A percentile compares a stretch with the other conserved stretches of the same genome.
phyloP scores from a whole-genome alignment of 1,284 basidiomycete species.

The Marasmius tenuissimus region DNA sequence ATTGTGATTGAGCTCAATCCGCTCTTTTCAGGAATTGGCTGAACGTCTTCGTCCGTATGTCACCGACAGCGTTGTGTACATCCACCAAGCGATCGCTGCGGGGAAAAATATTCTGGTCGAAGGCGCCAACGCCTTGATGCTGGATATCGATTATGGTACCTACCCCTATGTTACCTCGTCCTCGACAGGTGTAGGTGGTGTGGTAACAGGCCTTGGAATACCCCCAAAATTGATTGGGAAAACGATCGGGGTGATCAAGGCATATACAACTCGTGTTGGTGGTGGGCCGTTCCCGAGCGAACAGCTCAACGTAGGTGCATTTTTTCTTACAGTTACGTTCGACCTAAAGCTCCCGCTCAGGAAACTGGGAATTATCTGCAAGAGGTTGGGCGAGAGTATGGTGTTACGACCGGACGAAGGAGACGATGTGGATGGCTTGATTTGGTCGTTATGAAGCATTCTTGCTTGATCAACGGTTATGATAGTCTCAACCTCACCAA shows the following conservation, averaged over 20 bases:
- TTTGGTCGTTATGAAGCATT: conserved; percentile 92
- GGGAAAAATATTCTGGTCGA: conserved; percentile 90
- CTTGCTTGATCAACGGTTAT: conserved; percentile 94
- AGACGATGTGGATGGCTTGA: conserved; percentile 98
- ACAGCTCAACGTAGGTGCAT: conserved; percentile 74
- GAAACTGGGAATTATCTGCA: conserved; percentile 86
- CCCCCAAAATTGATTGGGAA: conserved; percentile 87
- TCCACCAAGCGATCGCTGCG: conserved; percentile 76
- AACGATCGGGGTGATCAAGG: conserved; percentile 93
- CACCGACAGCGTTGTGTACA: conserved; percentile 82
- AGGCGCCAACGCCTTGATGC: conserved; percentile 97
- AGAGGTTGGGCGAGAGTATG: conserved; percentile 92
- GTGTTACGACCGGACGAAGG: conserved; percentile 89
- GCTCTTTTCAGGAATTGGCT: conserved; percentile 67
- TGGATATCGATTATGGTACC: conserved; percentile 97
- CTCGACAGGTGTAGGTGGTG: conserved; percentile 90
- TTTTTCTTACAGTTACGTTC: background rate
- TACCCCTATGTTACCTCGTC: conserved; percentile 98
- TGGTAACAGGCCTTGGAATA: conserved; percentile 94
- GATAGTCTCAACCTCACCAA: conserved; percentile 94
- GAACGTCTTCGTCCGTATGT: conserved; percentile 88
- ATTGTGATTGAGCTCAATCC: background rate
- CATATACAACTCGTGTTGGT: conserved; percentile 97
- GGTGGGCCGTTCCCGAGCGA: conserved; percentile 98
- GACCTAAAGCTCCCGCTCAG: too few species aligned